Percentiles rank a stretch among this genome's conserved stretches.
Conservation (phyloP, 2,329 filamentous ascomycete species). For the Cercospora zeina region DNA sequence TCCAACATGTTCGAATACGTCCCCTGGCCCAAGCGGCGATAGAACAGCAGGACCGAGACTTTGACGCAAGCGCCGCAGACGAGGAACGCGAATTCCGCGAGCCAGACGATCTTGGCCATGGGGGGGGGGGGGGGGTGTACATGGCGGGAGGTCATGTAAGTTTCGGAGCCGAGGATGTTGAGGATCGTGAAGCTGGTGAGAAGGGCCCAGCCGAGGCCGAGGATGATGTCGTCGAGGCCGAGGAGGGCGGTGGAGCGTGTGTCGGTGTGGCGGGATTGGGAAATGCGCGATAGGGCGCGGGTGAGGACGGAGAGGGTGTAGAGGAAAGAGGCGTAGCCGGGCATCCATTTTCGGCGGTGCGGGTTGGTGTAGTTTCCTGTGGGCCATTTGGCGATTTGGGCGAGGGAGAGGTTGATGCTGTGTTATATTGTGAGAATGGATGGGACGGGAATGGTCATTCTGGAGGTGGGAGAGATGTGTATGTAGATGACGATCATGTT, state of each 20-base stretch:
- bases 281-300: slow-evolving; percentile 32
- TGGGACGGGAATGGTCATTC: too few relatives aligned
- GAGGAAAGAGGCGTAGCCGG: slow-evolving; percentile 35
- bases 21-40: slow-evolving; percentile 44
- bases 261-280: neutral
- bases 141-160: slow-evolving; percentile 38
- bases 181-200: slow-evolving; percentile 33
- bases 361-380: slow-evolving; percentile 36
- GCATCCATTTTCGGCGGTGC: slow-evolving; percentile 37
- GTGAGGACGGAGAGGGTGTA: slow-evolving; percentile 32
- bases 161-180: slow-evolving; percentile 30
- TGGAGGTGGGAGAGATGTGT: neutral
- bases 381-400: slow-evolving; percentile 20
- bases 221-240: slow-evolving; percentile 17
- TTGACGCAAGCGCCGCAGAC: slow-evolving; percentile 40
- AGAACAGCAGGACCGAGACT: slow-evolving; percentile 45
- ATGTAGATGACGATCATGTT: neutral
- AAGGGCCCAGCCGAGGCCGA: slow-evolving; percentile 28
- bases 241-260: neutral
- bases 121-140: too few relatives aligned
- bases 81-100: slow-evolving; percentile 40
- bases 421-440: neutral
- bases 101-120: slow-evolving; percentile 37
- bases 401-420: slow-evolving; percentile 18
- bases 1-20: slow-evolving; percentile 41